Percentiles rank a stretch among this genome's conserved stretches.
Conservation (phyloP, 2,329 filamentous ascomycete species). For the Clonostachys byssicola region DNA sequence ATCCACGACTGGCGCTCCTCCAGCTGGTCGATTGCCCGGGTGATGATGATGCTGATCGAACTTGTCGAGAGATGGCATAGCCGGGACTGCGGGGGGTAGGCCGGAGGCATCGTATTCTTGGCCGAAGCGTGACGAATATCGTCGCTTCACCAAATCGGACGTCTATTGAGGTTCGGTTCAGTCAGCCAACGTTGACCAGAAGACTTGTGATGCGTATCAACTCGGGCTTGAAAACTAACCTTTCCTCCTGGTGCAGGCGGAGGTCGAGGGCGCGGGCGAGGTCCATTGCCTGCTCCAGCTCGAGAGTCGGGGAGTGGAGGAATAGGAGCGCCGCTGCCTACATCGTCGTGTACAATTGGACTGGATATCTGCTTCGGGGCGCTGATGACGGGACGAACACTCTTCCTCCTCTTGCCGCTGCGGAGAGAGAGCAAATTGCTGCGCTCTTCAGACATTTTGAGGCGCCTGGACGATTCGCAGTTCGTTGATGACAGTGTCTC, state of each 20-base stretch:
- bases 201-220: not conserved
- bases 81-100: constrained; percentile 68
- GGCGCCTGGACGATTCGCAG: not conserved
- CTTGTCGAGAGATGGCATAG: constrained; percentile 54
- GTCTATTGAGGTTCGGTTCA: constrained; percentile 33
- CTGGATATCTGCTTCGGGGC: constrained; percentile 59
- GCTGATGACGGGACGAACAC: constrained; percentile 57
- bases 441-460: constrained; percentile 56
- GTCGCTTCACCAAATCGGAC: constrained; percentile 83
- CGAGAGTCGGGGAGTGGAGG: constrained; percentile 8
- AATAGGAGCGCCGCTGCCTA: constrained; percentile 4
- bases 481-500: not conserved
- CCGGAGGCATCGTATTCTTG: constrained; percentile 66
- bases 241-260: constrained; percentile 52
- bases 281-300: constrained; percentile 12
- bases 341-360: constrained; percentile 49
- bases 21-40: constrained; percentile 44
- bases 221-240: constrained; percentile 24
- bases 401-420: constrained; percentile 58
- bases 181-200: not conserved
- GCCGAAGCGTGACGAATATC: constrained; percentile 92
- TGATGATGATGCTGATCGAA: constrained; percentile 37
- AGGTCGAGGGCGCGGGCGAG: constrained; percentile 38
- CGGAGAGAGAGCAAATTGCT: constrained; percentile 56
- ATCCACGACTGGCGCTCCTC: constrained; percentile 65